Conservation (phyloP, 2,329 filamentous ascomycete genomes). For the Tolypocladium ovalisporum region DNA sequence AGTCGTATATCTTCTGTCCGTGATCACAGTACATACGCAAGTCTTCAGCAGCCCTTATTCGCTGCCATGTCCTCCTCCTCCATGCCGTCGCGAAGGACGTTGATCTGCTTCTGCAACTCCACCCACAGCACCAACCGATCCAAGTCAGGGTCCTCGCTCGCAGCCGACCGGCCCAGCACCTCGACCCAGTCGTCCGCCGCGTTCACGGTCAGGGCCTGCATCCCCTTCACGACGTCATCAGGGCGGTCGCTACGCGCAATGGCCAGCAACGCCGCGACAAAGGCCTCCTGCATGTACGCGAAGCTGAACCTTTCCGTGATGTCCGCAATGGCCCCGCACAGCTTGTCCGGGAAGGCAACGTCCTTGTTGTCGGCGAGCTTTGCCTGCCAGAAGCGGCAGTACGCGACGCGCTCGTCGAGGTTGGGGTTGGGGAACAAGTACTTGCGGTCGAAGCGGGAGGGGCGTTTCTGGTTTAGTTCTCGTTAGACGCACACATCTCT, state of each 20-base stretch:
- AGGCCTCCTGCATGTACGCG: conserved; percentile 60
- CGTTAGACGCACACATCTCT: background rate
- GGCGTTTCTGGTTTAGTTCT: conserved; percentile 41
- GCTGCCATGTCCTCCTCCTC: conserved; percentile 19
- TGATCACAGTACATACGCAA: background rate
- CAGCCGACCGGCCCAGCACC: conserved; percentile 12
- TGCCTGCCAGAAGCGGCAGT: conserved; percentile 52
- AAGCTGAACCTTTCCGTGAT: conserved; percentile 58
- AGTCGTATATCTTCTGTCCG: background rate
- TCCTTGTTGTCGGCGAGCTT: conserved; percentile 45
- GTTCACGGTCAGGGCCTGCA: conserved; percentile 11
- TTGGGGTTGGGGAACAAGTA: conserved; percentile 52
- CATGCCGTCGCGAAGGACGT: conserved; percentile 49
- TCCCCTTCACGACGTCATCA: background rate
- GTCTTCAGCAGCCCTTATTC: background rate
- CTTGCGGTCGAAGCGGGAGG: conserved; percentile 56
- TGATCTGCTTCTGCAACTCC: conserved; percentile 53
- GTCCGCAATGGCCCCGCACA: conserved; percentile 47
- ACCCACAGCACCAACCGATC: conserved; percentile 45
- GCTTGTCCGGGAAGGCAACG: conserved; percentile 47
- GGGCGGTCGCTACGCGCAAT: conserved; percentile 31
- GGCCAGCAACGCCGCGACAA: conserved; percentile 50
- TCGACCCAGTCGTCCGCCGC: conserved; percentile 27
- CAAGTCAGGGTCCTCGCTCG: conserved; percentile 27
- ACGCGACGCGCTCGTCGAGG: conserved; percentile 41